Base-by-base conservation (phyloP, 1,139 yeast species). In the Kodamaea derodonti region DNA sequence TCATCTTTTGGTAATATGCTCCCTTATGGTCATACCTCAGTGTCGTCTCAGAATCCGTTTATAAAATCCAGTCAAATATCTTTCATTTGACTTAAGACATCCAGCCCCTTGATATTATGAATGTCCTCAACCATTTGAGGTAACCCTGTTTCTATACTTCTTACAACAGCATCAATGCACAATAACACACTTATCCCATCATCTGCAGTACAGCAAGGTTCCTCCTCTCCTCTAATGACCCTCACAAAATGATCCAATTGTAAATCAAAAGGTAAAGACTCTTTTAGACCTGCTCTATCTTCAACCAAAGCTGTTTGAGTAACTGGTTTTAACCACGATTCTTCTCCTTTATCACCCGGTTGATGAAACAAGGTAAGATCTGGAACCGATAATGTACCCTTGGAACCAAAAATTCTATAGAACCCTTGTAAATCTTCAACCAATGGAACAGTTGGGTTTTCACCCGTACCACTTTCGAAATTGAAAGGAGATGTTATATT, bases 391-490 rank as follows among this genome's bases (percentile, higher is more conserved):
- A 65, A 47, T 0, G 70, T 65, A 4, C 71, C 71, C 14, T 52
- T 43, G 4, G 64, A 48, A 1, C 71, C 71, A 44, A 63, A 65
- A 1, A 65, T 52, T 30, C 69, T 37, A 40, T 65, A 65, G 35
- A 63, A 54, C 2, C 71, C 72, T 32, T 52, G 50, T 6, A 60
- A 44, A 12, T 46, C 52, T 3, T 49, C 49, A 33, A 54, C 53
- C 24, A 45, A 43, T 0, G 72, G 71, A 22, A 65, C 49, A 4
- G 54, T 59, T 7, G 72, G 71, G 43, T 65, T 65, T 45, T 65
- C 72, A 2, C 71, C 71, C 1, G 72, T 64, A 2, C 69, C 67
- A 22, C 54, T 45, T 44, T 65, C 71, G 39, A 65, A 65, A 41
- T 61, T 62, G 42, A 62, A 65, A 1, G 72, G 70, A 2, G 67